phyloP scores from a whole-genome alignment of 805 yeast species.

The Cyberlindnera euphorbiiphila region DNA sequence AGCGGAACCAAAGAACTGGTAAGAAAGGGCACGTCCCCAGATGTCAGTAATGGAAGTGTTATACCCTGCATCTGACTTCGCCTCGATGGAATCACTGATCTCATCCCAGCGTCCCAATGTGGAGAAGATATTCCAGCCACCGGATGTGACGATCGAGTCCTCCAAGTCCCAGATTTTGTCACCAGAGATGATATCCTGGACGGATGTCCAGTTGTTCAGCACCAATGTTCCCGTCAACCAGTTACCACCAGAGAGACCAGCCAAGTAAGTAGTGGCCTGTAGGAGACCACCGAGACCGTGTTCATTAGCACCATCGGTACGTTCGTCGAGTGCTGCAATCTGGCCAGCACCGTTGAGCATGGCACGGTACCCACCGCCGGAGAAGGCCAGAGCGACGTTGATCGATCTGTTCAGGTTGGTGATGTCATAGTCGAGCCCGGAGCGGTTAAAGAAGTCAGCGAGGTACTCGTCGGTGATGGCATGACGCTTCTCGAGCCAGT shows the following conservation, averaged over 20 bases:
- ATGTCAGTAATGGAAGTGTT: slow-evolving; percentile 65
- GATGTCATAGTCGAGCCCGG: slow-evolving; percentile 44
- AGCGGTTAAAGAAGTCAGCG: slow-evolving; percentile 37
- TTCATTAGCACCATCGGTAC: slow-evolving; percentile 51
- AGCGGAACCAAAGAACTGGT: slow-evolving; percentile 17
- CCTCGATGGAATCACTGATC: slow-evolving; percentile 48
- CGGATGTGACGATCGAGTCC: slow-evolving; percentile 56
- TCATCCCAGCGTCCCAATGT: slow-evolving; percentile 52
- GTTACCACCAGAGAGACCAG: slow-evolving; percentile 80
- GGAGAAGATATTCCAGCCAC: slow-evolving; percentile 54
- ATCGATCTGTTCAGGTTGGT: slow-evolving; percentile 36
- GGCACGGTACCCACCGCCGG: slow-evolving; percentile 91
- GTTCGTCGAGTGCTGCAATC: slow-evolving; percentile 68
- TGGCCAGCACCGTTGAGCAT: slow-evolving; percentile 85
- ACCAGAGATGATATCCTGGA: slow-evolving; percentile 13
- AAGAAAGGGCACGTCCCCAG: slow-evolving; percentile 61
- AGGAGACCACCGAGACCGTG: slow-evolving; percentile 69
- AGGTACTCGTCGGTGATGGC: slow-evolving; percentile 30
- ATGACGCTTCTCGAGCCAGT: slow-evolving; percentile 46
- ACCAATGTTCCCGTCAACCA: slow-evolving; percentile 73
- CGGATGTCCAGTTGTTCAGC: slow-evolving; percentile 43
- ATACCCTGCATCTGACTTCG: slow-evolving; percentile 61
- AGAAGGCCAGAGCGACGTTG: slow-evolving; percentile 58
- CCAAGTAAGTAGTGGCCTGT: slow-evolving; percentile 62
- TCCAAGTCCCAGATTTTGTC: slow-evolving; percentile 25